Evolutionary conservation across 352 stramenopile species (phyloP).

Genomic region (Thalassiosira oceanica): DNA sequence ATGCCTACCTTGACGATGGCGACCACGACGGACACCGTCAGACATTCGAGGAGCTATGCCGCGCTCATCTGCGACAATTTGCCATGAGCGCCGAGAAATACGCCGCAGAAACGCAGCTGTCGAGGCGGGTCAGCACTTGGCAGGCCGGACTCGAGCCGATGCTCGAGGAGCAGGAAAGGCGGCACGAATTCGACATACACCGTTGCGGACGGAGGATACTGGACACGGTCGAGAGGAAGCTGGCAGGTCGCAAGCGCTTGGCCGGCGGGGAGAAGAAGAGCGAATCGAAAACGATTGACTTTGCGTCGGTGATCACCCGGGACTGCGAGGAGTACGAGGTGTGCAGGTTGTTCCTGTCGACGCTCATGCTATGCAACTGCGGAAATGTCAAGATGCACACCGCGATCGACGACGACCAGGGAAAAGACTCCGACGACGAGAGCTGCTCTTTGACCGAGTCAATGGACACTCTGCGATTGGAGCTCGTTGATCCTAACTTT

Average conservation of each 20-base stretch:
- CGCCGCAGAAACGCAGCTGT: constrained; percentile 66
- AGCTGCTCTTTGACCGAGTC: too few species aligned
- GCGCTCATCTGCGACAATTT: constrained; percentile 73
- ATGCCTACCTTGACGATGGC: constrained; percentile 7
- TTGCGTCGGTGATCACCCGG: constrained; percentile 33
- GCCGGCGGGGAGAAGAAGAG: constrained; percentile 32
- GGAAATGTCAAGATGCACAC: constrained; percentile 65
- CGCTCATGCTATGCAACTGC: constrained; percentile 72
- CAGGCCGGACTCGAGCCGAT: constrained; percentile 63
- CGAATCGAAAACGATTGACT: constrained; percentile 22
- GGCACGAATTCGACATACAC: constrained; percentile 76
- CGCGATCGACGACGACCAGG: constrained; percentile 24
- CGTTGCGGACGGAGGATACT: constrained; percentile 39
- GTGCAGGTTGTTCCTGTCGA: constrained; percentile 75
- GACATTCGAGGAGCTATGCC: constrained; percentile 80
- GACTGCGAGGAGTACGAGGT: constrained; percentile 68
- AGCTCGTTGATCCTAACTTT: constrained; percentile 63
- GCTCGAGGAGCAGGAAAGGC: constrained; percentile 68
- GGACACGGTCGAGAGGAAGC: constrained; percentile 20
- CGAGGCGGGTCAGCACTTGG: constrained; percentile 69
- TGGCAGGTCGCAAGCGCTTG: constrained; percentile 23
- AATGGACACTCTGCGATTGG: constrained; percentile 54
- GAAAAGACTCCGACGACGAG: constrained; percentile 14
- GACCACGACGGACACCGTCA: constrained; percentile 28
- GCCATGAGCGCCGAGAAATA: constrained; percentile 72